A percentile compares a stretch with the other conserved stretches of the same genome.
phyloP scores from a whole-genome alignment of 73 alveolate genomes.

The Paramecium biaurelia region DNA sequence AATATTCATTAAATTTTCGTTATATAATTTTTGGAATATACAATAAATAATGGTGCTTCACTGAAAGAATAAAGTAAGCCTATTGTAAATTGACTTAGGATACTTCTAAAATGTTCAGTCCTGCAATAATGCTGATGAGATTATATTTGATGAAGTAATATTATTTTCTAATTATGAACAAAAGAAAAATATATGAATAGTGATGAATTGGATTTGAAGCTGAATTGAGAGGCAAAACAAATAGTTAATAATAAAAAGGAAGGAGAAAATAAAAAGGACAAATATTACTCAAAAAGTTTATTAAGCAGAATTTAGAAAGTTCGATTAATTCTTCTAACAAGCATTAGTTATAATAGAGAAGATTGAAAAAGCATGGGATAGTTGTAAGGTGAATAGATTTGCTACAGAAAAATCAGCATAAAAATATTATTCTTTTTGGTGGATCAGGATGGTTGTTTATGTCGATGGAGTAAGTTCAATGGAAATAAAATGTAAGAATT shows the following conservation, averaged over 20 bases:
- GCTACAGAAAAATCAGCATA: neutral
- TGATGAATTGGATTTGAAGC: neutral
- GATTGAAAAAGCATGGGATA: neutral
- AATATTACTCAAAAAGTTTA: neutral
- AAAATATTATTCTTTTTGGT: slow-evolving; percentile 23
- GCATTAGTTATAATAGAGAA: neutral
- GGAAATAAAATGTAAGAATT: slow-evolving; percentile 21
- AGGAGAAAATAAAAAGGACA: neutral
- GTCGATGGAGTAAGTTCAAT: neutral
- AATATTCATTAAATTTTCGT: no score
- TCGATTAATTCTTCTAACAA: neutral
- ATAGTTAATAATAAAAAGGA: neutral
- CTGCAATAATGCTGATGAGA: neutral
- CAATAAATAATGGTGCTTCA: neutral
- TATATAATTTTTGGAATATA: no score
- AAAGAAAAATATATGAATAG: neutral
- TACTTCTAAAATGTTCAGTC: neutral
- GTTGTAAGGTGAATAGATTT: slow-evolving; percentile 19
- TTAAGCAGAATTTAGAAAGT: neutral
- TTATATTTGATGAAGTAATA: neutral
- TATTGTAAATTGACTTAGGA: slow-evolving; percentile 33
- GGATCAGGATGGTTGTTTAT: slow-evolving; percentile 34
- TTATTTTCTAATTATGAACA: neutral
- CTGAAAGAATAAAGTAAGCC: neutral
- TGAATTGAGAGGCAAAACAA: neutral